A percentile compares a stretch with the other conserved stretches of the same genome.
Evolutionary conservation across 2,329 filamentous ascomycete genomes (phyloP).

Genomic region (Alternaria solani): DNA sequence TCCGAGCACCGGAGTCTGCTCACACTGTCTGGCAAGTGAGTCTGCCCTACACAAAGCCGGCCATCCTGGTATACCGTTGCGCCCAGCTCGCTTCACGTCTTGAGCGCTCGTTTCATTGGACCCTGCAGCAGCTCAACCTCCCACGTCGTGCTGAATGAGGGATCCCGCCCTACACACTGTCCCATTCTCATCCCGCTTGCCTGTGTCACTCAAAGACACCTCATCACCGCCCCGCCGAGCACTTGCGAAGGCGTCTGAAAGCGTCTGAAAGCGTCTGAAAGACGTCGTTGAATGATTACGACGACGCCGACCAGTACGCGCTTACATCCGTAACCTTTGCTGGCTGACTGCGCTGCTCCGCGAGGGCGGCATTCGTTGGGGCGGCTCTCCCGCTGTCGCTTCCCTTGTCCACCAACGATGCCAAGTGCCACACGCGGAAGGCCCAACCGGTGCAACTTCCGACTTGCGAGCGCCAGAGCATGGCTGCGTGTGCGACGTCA

Average conservation of each 20-base stretch:
- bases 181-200: conserved; percentile 22
- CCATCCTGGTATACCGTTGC: conserved; percentile 8
- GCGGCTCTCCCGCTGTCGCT: conserved; percentile 23
- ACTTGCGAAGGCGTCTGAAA: neutral
- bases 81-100: conserved; percentile 9
- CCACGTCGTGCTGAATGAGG: conserved; percentile 24
- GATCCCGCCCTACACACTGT: conserved; percentile 17
- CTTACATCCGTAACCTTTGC: conserved; percentile 8
- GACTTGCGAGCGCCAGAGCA: conserved; percentile 4
- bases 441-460: conserved; percentile 23
- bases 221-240: conserved; percentile 14
- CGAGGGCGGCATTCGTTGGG: conserved; percentile 19
- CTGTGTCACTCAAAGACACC: conserved; percentile 15
- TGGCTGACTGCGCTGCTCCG: conserved; percentile 7
- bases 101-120: conserved; percentile 30
- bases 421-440: conserved; percentile 26
- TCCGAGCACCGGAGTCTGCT: conserved; percentile 25
- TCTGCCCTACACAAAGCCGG: conserved; percentile 14
- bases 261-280: neutral
- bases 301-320: conserved; percentile 5
- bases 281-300: neutral
- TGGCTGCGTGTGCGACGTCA: conserved; percentile 24
- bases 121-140: conserved; percentile 36
- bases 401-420: conserved; percentile 15
- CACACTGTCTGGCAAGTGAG: neutral